Evolutionary conservation across 495 filamentous ascomycete species (phyloP).

Genomic region (Aspergillus wentii): DNA sequence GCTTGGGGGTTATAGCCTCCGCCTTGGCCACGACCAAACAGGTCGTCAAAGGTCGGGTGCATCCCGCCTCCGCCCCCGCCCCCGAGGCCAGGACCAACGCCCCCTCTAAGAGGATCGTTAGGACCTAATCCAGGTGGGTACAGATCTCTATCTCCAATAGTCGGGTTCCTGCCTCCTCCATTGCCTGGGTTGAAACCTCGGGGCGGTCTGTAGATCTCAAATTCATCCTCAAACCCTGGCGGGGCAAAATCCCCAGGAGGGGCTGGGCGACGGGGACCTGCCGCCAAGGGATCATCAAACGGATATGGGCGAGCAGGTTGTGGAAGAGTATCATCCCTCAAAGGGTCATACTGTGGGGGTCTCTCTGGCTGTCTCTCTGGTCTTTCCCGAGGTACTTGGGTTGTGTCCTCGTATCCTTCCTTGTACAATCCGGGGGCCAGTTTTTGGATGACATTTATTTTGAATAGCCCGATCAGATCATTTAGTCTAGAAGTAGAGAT

Average conservation of each 20-base stretch:
- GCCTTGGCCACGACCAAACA: constrained; percentile 59
- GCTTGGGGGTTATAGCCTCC: constrained; percentile 40
- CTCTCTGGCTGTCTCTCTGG: constrained; percentile 27
- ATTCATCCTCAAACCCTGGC: constrained; percentile 91
- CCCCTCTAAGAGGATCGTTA: constrained; percentile 69
- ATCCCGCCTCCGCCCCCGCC: constrained; percentile 67
- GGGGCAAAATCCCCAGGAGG: constrained; percentile 78
- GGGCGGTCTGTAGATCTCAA: constrained; percentile 69
- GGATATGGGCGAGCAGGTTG: constrained; percentile 60
- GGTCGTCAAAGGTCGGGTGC: constrained; percentile 92
- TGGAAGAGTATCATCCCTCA: constrained; percentile 47
- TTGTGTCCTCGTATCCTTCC: constrained; percentile 65
- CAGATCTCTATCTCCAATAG: constrained; percentile 77
- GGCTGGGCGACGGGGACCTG: constrained; percentile 55
- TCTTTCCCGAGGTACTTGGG: constrained; percentile 17
- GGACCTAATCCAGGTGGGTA: constrained; percentile 86
- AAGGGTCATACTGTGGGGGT: constrained; percentile 41
- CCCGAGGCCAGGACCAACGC: constrained; percentile 51
- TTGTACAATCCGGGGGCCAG: constrained; percentile 70
- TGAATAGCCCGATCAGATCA: constrained; percentile 65
- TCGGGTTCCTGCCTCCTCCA: constrained; percentile 52
- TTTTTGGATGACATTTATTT: constrained; percentile 73
- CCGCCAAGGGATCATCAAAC: constrained; percentile 63
- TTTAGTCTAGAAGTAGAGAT: constrained; percentile 62
- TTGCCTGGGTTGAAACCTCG: constrained; percentile 43